Evolutionary conservation across 108 stramenopile species (phyloP).

Genomic region (Nitzschia sp.): DNA sequence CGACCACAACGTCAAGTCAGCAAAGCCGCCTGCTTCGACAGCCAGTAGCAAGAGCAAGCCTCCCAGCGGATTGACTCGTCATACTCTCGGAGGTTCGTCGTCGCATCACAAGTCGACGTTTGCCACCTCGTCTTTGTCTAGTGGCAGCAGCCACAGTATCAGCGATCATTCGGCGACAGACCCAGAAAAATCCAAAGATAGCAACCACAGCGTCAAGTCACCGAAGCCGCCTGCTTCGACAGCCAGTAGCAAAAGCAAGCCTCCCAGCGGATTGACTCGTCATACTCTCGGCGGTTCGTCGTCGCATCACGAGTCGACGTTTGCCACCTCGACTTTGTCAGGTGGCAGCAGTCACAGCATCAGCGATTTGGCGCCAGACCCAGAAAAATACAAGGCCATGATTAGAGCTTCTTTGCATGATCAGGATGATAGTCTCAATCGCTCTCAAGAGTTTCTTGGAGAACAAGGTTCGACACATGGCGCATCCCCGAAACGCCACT

Average conservation of each 20-base stretch:
- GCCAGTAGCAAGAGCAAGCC: neutral
- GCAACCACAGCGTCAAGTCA: too few species aligned
- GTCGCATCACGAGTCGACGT: slow-evolving; percentile 11
- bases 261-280: neutral
- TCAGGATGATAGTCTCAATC: neutral
- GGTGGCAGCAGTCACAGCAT: slow-evolving; percentile 1
- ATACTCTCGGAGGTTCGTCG: neutral
- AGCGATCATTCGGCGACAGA: neutral
- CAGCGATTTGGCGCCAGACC: neutral
- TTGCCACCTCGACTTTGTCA: neutral
- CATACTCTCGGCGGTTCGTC: slow-evolving; percentile 10
- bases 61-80: neutral
- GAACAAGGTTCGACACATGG: neutral
- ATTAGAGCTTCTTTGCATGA: neutral
- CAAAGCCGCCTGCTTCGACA: too few species aligned
- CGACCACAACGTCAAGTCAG: too few species aligned
- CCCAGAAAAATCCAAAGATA: neutral
- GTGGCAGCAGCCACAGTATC: neutral
- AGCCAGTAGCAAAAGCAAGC: too few species aligned
- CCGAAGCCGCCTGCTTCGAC: too few species aligned
- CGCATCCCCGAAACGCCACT: neutral
- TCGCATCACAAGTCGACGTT: slow-evolving; percentile 11
- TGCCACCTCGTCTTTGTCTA: neutral
- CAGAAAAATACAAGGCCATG: neutral
- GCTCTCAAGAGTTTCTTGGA: slow-evolving; percentile 16